Evolutionary conservation across 129 eudicot genomes (phyloP).

Genomic region (Chrysanthemum seticuspe): DNA sequence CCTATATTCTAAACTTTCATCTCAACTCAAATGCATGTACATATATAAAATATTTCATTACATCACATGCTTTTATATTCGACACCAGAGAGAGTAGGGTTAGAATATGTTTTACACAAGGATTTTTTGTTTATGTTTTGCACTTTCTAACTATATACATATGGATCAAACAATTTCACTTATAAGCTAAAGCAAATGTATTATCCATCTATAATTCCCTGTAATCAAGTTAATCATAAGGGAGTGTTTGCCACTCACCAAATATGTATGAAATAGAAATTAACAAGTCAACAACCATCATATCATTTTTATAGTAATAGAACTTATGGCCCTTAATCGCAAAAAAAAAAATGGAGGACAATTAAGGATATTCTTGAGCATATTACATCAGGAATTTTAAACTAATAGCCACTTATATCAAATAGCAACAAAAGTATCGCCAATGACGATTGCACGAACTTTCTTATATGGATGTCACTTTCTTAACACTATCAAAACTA

Average conservation of each 20-base stretch:
- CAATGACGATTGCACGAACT: conserved; percentile 22
- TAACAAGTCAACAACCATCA: background rate
- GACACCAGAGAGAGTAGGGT: too few species aligned
- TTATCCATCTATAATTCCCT: background rate
- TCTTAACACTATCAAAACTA: conserved; percentile 2
- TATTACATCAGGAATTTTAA: conserved; percentile 26
- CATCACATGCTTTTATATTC: too few species aligned
- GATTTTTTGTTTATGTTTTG: too few species aligned
- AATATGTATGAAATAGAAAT: background rate
- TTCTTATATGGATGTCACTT: conserved; percentile 21
- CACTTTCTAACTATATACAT: too few species aligned
- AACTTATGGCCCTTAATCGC: conserved; percentile 7
- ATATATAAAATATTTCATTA: too few species aligned
- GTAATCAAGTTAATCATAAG: background rate
- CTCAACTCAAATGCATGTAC: too few species aligned
- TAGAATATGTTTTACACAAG: too few species aligned
- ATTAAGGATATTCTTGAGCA: conserved; percentile 27
- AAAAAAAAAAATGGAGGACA: conserved; percentile 2
- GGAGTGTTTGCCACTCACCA: background rate
- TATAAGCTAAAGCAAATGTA: too few species aligned
- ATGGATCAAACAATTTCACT: too few species aligned
- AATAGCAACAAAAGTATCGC: conserved; percentile 10
- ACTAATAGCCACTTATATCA: conserved; percentile 31
- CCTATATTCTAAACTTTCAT: too few species aligned
- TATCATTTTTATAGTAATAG: background rate